Base-by-base conservation (phyloP, 768 basidiomycete genomes). In the Kwoniella bestiolae region DNA sequence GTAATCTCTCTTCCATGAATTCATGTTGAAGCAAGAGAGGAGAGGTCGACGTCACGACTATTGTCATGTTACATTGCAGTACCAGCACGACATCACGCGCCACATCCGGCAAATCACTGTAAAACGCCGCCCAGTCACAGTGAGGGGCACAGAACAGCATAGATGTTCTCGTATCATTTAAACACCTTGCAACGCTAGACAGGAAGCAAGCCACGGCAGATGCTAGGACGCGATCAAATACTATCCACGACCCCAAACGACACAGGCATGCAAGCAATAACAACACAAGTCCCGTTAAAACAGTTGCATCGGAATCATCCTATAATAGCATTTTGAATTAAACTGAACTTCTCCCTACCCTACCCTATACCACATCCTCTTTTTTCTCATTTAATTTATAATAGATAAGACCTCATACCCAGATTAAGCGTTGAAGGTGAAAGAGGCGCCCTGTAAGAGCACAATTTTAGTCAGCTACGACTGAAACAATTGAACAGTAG, bases 381-480 rank as follows among this genome's bases (percentile, higher is more conserved):
- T 23, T 50, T 60, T 32, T 32, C 9, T 11, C 29, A 58, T 45
- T 32, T 47, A 45, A 7, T 38, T 38, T 38, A 38, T 38, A 38
- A 5, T 51, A 12, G 32, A n/a, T 14, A 29, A 31, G 6, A 3
- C 26, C n/a, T 44, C 51, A 44, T 47, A 38, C 49, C 49, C 53
- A 56, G 60, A 51, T 73, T 80, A 80, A 64, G 75, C 73, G 78
- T 81, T 80, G 77, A 84, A 84, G 70, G 74, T 76, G 77, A 84
- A 83, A 41, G 81, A 79, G 46, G 82, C 80, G 59, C 83, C 75
- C 70, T 68, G 47, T 32, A 7, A 21, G 5, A 25, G 8, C 35
- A 44, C 26, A 31, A 23, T 26, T 3, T 5, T 25, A 11, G 41
- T 65, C 32, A 65, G 53, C 38, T 7, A 16, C 23, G 18, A 3